Evolutionary conservation across 768 basidiomycete genomes (phyloP).

Genomic region (Mrakia frigida): DNA sequence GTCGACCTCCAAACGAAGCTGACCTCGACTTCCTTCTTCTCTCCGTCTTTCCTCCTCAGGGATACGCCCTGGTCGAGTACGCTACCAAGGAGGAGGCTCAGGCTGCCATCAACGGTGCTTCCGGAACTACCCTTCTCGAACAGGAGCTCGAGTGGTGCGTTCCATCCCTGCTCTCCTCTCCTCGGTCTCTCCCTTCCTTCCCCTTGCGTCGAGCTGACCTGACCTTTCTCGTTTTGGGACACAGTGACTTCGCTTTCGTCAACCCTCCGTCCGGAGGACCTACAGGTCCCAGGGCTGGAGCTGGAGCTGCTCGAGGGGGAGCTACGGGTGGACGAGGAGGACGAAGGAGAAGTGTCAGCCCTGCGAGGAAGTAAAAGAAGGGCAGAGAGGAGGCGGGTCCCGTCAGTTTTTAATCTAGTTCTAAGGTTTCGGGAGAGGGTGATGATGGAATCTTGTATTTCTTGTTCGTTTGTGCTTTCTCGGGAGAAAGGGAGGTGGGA

Average conservation of each 20-base stretch:
- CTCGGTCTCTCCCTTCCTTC: neutral
- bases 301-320: slow-evolving; percentile 1
- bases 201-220: neutral
- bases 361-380: slow-evolving; percentile 8
- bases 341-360: slow-evolving; percentile 29
- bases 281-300: slow-evolving; percentile 6
- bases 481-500: no score
- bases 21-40: neutral
- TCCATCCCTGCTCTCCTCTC: neutral
- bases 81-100: slow-evolving; percentile 93
- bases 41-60: slow-evolving; percentile 51
- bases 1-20: neutral
- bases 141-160: slow-evolving; percentile 64
- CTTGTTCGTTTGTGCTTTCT: no score
- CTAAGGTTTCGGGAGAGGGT: no score
- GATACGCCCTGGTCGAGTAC: slow-evolving; percentile 96
- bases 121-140: slow-evolving; percentile 75
- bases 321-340: slow-evolving; percentile 25
- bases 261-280: slow-evolving; percentile 54
- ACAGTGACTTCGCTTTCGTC: slow-evolving; percentile 82
- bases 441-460: no score
- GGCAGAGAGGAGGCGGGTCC: no score
- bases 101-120: slow-evolving; percentile 83
- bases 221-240: no score
- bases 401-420: no score